phyloP scores from a whole-genome alignment of 768 basidiomycete genomes.

The Naganishia vaughanmartiniae region DNA sequence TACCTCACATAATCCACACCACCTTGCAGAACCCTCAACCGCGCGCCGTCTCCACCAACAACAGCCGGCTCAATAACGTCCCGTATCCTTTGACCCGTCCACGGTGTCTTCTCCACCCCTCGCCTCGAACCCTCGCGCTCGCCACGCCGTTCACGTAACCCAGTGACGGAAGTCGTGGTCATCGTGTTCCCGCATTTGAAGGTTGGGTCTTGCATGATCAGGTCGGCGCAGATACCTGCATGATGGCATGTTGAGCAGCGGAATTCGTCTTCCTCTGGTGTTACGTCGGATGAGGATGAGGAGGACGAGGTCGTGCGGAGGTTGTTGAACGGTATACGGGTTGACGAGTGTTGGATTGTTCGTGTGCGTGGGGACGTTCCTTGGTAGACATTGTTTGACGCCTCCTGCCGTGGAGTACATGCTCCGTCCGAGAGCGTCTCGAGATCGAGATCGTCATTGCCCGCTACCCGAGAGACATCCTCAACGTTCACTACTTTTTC shows the following conservation, averaged over 20 bases:
- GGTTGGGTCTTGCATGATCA: not conserved
- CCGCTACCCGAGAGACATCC: too few relatives aligned
- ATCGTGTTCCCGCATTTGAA: conserved; percentile 21
- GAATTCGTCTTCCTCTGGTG: not conserved
- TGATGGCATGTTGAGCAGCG: conserved; percentile 16
- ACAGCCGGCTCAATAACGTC: not conserved
- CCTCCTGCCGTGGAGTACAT: too few relatives aligned
- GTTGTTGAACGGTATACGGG: not conserved
- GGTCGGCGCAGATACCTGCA: conserved; percentile 16
- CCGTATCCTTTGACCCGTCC: not conserved
- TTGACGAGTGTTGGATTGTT: not conserved
- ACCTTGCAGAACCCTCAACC: not conserved
- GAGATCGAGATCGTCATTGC: too few relatives aligned
- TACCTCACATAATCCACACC: conserved; percentile 10
- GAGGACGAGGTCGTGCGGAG: not conserved
- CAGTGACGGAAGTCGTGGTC: not conserved
- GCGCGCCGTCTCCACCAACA: not conserved
- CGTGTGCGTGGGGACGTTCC: too few relatives aligned
- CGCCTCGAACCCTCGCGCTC: not conserved
- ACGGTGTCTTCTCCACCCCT: conserved; percentile 5
- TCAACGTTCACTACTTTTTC: too few relatives aligned
- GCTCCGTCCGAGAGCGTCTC: too few relatives aligned
- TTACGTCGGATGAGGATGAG: not conserved
- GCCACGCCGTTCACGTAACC: too few relatives aligned
- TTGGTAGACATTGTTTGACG: too few relatives aligned